Evolutionary conservation across 345 rosid species (phyloP), one percentile per base, ranked within the genome.

Genomic region (Dipteronia sinensis): DNA sequence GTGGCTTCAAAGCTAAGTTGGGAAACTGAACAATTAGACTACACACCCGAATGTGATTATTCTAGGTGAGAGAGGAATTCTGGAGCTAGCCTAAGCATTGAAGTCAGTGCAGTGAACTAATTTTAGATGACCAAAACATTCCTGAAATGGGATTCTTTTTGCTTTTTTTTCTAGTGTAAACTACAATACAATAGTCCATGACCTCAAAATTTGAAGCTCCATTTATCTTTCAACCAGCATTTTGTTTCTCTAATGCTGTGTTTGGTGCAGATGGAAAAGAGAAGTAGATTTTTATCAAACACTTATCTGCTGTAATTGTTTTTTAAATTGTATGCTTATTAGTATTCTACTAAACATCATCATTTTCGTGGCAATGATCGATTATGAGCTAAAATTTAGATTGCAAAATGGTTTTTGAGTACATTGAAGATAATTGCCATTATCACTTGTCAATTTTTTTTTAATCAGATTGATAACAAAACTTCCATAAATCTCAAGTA

Each of bases 1-100:
- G 97, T 87, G 38, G 97, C 95, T 9, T 81, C 95, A 19, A 90
- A 90, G 89, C 82, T 87, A 56, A 92, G 86, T 23, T 94, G 98
- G 97, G 95, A 94, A 86, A 88, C 47, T 46, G 91, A 88, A 79
- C 92, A 85, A 71, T 76, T 85, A 53, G 88, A 82, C 10, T 75
- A 78, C 74, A 72, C 89, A 53, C 69, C 88, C 22, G 80, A 83
- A 70, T 84, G 88, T 75, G 91, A 88, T 55, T 83, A 89, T 74
- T 86, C 89, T 56, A 89, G 97, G 77, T 87, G 87, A 88, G 74
- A 16, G 58, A 34, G 11, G 17, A 16, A 53, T 34, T 34, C 7
- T 16, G 58, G n/a, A 53, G 58, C 55, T 49, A 49, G n/a, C 58
- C 58, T 3, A 53, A 53, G 58, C 58, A 53, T 53, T 53, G 58